Evolutionary conservation across 306 rosid genomes (phyloP).

Genomic region (Prunus fruticosa): DNA sequence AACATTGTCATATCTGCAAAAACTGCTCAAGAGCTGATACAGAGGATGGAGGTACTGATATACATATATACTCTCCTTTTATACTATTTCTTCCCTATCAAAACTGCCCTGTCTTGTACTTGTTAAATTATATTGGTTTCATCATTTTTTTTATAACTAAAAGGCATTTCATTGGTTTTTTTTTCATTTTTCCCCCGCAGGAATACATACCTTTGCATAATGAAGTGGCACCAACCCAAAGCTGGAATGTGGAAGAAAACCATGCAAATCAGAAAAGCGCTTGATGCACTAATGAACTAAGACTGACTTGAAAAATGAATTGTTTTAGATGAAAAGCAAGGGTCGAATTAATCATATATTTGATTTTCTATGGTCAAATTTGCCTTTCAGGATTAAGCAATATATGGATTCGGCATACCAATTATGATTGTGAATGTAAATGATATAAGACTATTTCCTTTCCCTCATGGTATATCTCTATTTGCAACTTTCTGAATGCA

Average conservation of each 20-base stretch:
- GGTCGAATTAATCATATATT: background rate
- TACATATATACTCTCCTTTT: background rate
- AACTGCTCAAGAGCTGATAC: conserved; percentile 14
- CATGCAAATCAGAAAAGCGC: background rate
- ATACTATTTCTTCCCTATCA: background rate
- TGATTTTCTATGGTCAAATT: background rate
- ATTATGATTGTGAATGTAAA: background rate
- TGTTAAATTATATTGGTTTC: background rate
- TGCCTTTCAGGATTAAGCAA: background rate
- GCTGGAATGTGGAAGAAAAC: conserved; percentile 25
- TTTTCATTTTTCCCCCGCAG: conserved; percentile 3
- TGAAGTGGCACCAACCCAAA: conserved; percentile 32
- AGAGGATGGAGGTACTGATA: conserved; percentile 28
- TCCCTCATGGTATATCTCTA: background rate
- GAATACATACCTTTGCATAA: conserved; percentile 29
- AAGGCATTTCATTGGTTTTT: background rate
- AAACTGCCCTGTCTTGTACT: background rate
- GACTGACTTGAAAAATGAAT: background rate
- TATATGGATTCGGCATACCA: background rate
- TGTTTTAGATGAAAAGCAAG: background rate
- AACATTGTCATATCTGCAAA: conserved; percentile 24
- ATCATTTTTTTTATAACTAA: background rate
- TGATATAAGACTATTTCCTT: background rate
- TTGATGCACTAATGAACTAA: background rate
- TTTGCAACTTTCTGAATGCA: too few species aligned